Conservation (phyloP, 148 eudicot genomes). For the Agrostemma githago region DNA sequence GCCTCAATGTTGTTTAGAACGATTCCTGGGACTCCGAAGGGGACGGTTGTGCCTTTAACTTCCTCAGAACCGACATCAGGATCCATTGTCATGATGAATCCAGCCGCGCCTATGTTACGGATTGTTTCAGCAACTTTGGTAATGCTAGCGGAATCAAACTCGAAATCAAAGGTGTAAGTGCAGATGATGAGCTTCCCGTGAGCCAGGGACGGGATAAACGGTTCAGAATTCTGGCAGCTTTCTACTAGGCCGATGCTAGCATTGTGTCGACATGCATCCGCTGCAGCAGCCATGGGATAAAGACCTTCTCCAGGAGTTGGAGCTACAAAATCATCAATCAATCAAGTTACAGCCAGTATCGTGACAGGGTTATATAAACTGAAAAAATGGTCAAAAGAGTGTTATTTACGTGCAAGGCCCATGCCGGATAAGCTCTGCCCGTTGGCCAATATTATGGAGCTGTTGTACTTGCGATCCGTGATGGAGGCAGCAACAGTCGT, state of each 20-base stretch:
- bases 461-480: slow-evolving; percentile 53
- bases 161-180: slow-evolving; percentile 58
- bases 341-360: neutral
- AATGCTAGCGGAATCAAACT: slow-evolving; percentile 51
- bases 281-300: slow-evolving; percentile 55
- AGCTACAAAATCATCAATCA: slow-evolving; percentile 29
- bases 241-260: slow-evolving; percentile 38
- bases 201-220: slow-evolving; percentile 40
- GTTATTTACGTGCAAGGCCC: slow-evolving; percentile 54
- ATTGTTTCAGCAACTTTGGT: slow-evolving; percentile 47
- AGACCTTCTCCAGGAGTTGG: slow-evolving; percentile 43
- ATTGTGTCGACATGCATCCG: slow-evolving; percentile 46
- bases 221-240: slow-evolving; percentile 49
- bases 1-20: slow-evolving; percentile 51
- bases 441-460: slow-evolving; percentile 40
- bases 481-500: slow-evolving; percentile 58
- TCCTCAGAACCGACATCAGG: slow-evolving; percentile 55
- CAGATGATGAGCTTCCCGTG: slow-evolving; percentile 59
- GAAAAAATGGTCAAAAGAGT: neutral
- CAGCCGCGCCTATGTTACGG: slow-evolving; percentile 46
- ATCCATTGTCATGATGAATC: slow-evolving; percentile 59
- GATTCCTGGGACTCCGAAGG: slow-evolving; percentile 44
- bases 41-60: slow-evolving; percentile 51
- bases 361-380: neutral
- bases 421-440: slow-evolving; percentile 48